Evolutionary conservation across 495 filamentous ascomycete species (phyloP).

Genomic region (Glutinoglossum americanum): DNA sequence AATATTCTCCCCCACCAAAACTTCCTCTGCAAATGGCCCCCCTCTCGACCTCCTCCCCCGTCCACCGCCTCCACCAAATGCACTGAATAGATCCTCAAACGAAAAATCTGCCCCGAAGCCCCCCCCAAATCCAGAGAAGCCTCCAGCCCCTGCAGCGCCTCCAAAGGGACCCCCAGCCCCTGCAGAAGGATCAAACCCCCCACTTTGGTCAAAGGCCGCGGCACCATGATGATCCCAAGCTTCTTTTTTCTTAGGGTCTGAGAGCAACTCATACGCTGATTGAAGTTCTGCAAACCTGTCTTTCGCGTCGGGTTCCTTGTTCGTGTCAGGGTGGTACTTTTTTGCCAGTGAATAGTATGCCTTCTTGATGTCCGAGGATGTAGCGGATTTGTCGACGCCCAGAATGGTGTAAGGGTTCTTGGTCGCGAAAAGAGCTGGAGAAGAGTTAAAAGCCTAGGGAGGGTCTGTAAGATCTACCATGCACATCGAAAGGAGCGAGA

Average conservation of each 20-base stretch:
- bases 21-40: conserved; percentile 48
- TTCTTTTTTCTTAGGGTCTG: conserved; percentile 76
- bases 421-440: conserved; percentile 33
- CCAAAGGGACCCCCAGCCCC: conserved; percentile 27
- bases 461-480: not conserved
- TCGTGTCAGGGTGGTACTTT: conserved; percentile 94
- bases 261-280: conserved; percentile 75
- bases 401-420: conserved; percentile 72
- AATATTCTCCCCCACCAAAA: conserved; percentile 76
- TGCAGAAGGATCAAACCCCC: conserved; percentile 40
- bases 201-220: conserved; percentile 64
- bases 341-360: conserved; percentile 97
- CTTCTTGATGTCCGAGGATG: conserved; percentile 84
- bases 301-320: conserved; percentile 79
- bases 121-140: conserved; percentile 24
- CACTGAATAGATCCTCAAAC: conserved; percentile 87
- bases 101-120: conserved; percentile 64
- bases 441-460: conserved; percentile 54
- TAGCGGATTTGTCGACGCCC: conserved; percentile 61
- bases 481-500: not conserved
- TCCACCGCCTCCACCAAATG: conserved; percentile 40
- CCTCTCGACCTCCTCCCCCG: conserved; percentile 19
- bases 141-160: conserved; percentile 31
- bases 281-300: conserved; percentile 88
- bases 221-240: conserved; percentile 80